Evolutionary conservation across 2,329 filamentous ascomycete species (phyloP).

Genomic region (Fonsecaea monophora): DNA sequence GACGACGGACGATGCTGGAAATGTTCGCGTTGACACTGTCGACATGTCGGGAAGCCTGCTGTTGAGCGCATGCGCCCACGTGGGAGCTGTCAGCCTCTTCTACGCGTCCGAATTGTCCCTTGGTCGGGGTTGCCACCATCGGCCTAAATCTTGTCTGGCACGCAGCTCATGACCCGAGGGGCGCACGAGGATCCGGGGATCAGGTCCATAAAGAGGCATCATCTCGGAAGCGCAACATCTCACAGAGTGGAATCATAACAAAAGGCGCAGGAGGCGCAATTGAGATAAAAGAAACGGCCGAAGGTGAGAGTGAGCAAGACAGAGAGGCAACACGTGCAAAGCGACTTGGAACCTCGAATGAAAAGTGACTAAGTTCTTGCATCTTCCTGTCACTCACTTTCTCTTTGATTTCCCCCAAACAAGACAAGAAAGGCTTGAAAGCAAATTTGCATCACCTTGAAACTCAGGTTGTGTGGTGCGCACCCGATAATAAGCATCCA

Average conservation of each 20-base stretch:
- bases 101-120: slow-evolving; percentile 24
- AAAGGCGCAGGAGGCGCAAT: neutral
- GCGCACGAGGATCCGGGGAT: slow-evolving; percentile 4
- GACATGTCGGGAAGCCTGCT: slow-evolving; percentile 3
- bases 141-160: slow-evolving; percentile 10
- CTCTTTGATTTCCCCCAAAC: neutral
- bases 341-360: neutral
- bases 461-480: neutral
- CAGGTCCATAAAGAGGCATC: slow-evolving; percentile 6
- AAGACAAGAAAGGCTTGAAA: neutral
- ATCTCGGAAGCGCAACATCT: neutral
- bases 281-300: neutral
- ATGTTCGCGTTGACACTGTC: neutral
- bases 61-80: slow-evolving; percentile 25
- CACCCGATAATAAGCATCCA: neutral
- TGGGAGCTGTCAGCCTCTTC: slow-evolving; percentile 26
- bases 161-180: neutral
- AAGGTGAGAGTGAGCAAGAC: neutral
- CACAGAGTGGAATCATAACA: neutral
- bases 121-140: slow-evolving; percentile 23
- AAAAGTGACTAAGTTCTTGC: neutral
- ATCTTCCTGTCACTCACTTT: neutral
- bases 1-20: neutral
- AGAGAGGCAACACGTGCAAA: slow-evolving; percentile 3
- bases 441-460: neutral